Base-by-base conservation (phyloP, 352 stramenopile genomes). In the Phytophthora pseudosyringae region DNA sequence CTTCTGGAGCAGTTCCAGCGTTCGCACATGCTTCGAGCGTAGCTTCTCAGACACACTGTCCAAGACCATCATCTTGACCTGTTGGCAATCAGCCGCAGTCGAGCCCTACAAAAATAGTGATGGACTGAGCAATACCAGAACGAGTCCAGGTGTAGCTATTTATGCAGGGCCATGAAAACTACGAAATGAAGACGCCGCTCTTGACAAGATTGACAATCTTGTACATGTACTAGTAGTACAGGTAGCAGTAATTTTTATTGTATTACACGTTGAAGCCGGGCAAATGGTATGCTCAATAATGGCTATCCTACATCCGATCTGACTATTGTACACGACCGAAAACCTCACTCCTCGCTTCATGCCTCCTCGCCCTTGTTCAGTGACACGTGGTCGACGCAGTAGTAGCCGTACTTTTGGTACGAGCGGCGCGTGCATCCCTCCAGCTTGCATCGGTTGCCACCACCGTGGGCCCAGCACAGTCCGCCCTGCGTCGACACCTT, bases 1-100 rank as follows among this genome's bases (percentile, higher is more conserved):
- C 67, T 90, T 90, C 56, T 93, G 84, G 16, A 93, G 75, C 31
- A 93, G 63, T 64, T 93, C 84, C 1, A 93, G 79, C 28, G 84
- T 93, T 13, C 84, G 81, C 18, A 93, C 84, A 59, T 93, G 84
- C 73, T 93, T 93, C 59, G 84, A 90, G 31, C 84, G 80, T 40
- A 93, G 67, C 53, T 83, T 76, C 68, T 93, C 84, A 25, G 81
- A 78, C 3, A 82, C 84, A 29, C 76, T 86, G 53, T 90, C 81
- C 47, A 88, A 66, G 44, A 79, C 57, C 78, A 90, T 78, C 69
- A 78, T 81, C 48, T 28, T 58, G 38, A 32, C n/a, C 28, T 15
- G 15, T 49, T 8, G 28, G 39, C 45, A 40, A 39, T 44, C 5
- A 44, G 11, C 6, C 16, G 1, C 4, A 28, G 9, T 33, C 25